Evolutionary conservation across 768 basidiomycete genomes (phyloP).

Genomic region (Trametes cinnabarina): DNA sequence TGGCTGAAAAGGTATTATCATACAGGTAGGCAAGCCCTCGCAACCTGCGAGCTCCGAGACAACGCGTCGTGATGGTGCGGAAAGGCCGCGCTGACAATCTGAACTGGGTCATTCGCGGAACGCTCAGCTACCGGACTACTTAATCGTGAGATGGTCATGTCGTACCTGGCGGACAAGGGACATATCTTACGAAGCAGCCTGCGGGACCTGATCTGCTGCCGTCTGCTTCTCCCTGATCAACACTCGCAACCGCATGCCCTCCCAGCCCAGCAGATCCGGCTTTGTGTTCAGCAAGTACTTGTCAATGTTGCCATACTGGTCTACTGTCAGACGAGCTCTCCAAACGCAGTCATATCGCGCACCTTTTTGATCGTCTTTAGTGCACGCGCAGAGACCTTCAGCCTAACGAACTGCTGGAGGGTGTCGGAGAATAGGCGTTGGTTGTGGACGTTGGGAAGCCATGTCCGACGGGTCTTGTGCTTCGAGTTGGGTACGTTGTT

Average conservation of each 20-base stretch:
- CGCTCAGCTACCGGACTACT: not conserved
- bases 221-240: conserved; percentile 33
- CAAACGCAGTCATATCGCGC: conserved; percentile 2
- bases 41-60: too few species aligned
- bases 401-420: conserved; percentile 52
- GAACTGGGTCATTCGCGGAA: not conserved
- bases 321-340: not conserved
- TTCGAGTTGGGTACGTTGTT: conserved; percentile 90
- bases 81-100: too few species aligned
- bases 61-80: too few species aligned
- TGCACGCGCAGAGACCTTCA: conserved; percentile 76
- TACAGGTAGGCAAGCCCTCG: too few species aligned
- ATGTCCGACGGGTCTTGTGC: conserved; percentile 82
- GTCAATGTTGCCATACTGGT: conserved; percentile 35
- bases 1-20: too few species aligned
- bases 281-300: conserved; percentile 43
- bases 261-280: conserved; percentile 37
- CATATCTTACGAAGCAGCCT: conserved; percentile 3
- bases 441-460: conserved; percentile 84
- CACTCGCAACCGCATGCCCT: conserved; percentile 42
- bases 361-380: conserved; percentile 85
- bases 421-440: conserved; percentile 72
- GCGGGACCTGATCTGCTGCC: not conserved
- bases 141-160: not conserved
- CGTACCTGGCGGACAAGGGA: not conserved